Evolutionary conservation across 345 rosid genomes (phyloP).

Genomic region (Streptanthus diversifolius): DNA sequence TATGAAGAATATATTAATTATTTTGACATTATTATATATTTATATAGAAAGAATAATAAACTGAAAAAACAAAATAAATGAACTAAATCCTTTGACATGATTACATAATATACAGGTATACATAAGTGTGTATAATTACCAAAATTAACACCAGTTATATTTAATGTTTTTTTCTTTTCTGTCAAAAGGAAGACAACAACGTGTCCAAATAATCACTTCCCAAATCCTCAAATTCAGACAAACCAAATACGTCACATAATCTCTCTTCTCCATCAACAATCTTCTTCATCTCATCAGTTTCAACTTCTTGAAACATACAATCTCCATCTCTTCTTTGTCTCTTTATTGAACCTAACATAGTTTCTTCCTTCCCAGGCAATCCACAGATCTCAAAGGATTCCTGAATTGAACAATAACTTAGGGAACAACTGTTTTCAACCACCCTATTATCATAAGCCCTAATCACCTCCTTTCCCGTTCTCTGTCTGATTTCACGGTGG

Average conservation of each 20-base stretch:
- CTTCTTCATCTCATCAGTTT: conserved; percentile 32
- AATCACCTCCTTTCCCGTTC: neutral
- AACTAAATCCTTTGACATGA: neutral
- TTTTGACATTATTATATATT: too few relatives aligned
- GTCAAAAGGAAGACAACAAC: conserved; percentile 55
- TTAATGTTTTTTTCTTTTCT: neutral
- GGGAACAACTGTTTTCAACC: neutral
- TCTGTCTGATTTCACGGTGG: neutral
- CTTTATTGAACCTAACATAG: conserved; percentile 23
- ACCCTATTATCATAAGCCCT: neutral
- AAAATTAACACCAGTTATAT: neutral
- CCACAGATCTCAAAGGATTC: neutral
- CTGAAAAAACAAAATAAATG: neutral
- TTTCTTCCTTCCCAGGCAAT: conserved; percentile 16
- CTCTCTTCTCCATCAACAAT: conserved; percentile 18
- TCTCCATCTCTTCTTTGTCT: conserved; percentile 11
- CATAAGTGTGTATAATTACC: neutral
- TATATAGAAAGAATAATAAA: too few relatives aligned
- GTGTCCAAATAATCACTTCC: conserved; percentile 71
- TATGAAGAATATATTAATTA: too few relatives aligned
- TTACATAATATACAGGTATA: neutral
- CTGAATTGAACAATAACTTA: neutral
- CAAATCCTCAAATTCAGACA: conserved; percentile 60
- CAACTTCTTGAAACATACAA: conserved; percentile 32
- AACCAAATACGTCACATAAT: conserved; percentile 36